Base-by-base conservation (phyloP, 768 basidiomycete species). In the Fistulinella prunicolor region DNA sequence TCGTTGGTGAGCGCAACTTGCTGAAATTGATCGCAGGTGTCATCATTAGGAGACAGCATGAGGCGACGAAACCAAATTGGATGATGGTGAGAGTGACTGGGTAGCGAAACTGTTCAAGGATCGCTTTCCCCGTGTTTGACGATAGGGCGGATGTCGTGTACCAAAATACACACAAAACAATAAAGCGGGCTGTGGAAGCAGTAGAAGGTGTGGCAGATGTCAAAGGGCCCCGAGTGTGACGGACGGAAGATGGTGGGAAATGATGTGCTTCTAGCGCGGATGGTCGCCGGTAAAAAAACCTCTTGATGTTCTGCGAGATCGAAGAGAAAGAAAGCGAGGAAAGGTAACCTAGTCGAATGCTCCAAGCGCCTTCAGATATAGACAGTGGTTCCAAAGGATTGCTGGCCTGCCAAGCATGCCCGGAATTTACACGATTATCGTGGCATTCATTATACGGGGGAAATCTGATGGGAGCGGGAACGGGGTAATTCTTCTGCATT, bases 21-120 rank as follows among this genome's bases (percentile, higher is more conserved):
- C 84, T 75, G 63, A 88, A 85, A 20, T 78, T 80, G 17, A 89
- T 67, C 28, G 73, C 57, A 24, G 90, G 90, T 12, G 80, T 82
- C 83, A 92, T 92, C 73, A 86, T 81, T 42, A 95, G 70, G 42
- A 90, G 73, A 62, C 91, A 96, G 70, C 88, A 97, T 9, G 72
- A 73, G 8, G 92, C 88, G 41, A 97, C 87, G 66, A 98, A 96
- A 55, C 85, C 94, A 63, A 99, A 99, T 65, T 99, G 96, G 60
- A 99, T 79, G 63, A 99, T 91, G 32, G 96, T 99, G 63, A 99
- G 82, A 53, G 96, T 98, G 62, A 99, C 81, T 5, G 96, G 96
- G 70, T 89, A 97, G 44, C 84, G 81, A 70, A 97, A 99, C 58
- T 87, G 85, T 57, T 77, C 94, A 58, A 99, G 77, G 69, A 99